These are phyloP conservation scores for Chrysoporthe puriensis DNA, from an alignment of 2,329 filamentous ascomycete genomes.

Conservation along the genomic window DNA sequence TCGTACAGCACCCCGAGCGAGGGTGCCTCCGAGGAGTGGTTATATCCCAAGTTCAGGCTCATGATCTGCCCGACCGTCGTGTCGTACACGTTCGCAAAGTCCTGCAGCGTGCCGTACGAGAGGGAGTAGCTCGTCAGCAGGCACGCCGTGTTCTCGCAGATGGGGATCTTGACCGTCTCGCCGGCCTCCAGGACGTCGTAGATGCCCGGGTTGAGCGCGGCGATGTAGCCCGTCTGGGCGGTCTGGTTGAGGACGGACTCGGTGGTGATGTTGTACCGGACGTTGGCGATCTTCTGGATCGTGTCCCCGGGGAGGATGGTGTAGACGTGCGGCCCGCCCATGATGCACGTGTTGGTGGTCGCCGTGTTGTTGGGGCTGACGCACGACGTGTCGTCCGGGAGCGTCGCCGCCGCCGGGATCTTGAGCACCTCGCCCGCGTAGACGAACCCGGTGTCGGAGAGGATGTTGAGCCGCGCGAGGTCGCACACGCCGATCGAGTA, in stretches of 20 bases:
- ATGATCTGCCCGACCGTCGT: background rate
- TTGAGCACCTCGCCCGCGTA: background rate
- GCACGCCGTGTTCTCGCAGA: background rate
- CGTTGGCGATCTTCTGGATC: slow-evolving; percentile 3
- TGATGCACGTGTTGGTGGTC: background rate
- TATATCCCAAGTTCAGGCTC: background rate
- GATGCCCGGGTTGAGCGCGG: background rate
- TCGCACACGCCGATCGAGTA: background rate
- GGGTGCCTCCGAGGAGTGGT: background rate
- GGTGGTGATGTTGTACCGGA: background rate
- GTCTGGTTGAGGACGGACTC: background rate
- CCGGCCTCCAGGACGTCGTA: background rate
- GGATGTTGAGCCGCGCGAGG: background rate
- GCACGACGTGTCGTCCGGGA: background rate
- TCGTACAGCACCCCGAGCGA: background rate
- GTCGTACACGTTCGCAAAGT: background rate
- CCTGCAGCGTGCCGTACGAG: background rate
- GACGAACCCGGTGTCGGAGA: background rate
- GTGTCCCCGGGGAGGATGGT: background rate
- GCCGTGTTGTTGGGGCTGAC: background rate
- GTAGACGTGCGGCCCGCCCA: background rate
- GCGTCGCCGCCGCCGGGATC: background rate
- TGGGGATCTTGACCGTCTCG: background rate
- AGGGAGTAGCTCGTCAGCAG: background rate
- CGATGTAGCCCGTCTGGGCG: background rate